A percentile compares a stretch with the other conserved stretches of the same genome.
phyloP scores from a whole-genome alignment of 257 asterid species.

The Lycium ferocissimum region DNA sequence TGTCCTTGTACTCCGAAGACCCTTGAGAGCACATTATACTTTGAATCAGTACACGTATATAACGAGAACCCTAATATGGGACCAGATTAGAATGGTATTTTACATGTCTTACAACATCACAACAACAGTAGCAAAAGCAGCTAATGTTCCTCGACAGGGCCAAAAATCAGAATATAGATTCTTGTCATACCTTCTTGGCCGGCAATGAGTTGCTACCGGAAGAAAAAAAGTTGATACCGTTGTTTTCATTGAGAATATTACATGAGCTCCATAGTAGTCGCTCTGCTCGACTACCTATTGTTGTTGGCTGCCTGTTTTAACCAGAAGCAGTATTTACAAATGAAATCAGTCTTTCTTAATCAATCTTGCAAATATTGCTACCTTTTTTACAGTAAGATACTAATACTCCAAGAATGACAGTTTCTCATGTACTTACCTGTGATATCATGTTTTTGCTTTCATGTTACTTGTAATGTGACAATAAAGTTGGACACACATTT shows the following conservation, averaged over 20 bases:
- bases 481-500: not conserved
- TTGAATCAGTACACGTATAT: not conserved
- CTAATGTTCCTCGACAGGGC: not conserved
- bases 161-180: not conserved
- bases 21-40: not conserved
- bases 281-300: conserved; percentile 21
- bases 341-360: not conserved
- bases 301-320: conserved; percentile 24
- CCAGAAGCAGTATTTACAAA: not conserved
- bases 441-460: conserved; percentile 11
- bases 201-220: not conserved
- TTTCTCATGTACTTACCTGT: not conserved
- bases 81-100: not conserved
- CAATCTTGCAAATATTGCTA: not conserved
- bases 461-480: not conserved
- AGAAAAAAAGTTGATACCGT: not conserved
- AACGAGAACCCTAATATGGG: not conserved
- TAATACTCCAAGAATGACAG: not conserved
- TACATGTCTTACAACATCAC: not conserved
- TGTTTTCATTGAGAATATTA: not conserved
- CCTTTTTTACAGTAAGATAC: not conserved
- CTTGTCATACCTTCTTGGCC: not conserved
- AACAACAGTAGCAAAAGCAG: not conserved
- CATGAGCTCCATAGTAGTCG: not conserved
- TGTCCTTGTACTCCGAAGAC: not conserved